phyloP scores from a whole-genome alignment of 805 yeast genomes.

The Candida vaughaniae region DNA sequence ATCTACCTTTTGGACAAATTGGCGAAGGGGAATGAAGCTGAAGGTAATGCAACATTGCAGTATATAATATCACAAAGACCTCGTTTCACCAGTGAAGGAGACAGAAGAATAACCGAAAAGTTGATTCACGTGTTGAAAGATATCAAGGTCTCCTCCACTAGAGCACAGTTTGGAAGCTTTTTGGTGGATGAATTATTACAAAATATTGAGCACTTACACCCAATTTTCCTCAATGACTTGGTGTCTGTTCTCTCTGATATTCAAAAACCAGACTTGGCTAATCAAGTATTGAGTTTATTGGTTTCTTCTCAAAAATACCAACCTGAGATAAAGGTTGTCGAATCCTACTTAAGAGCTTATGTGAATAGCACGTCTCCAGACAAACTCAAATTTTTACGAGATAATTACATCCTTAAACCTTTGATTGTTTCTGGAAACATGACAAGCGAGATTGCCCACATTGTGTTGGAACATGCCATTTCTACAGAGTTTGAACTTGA shows the following conservation, averaged over 20 bases:
- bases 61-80: neutral
- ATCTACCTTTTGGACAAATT: conserved; percentile 8
- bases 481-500: conserved; percentile 10
- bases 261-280: conserved; percentile 1
- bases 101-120: neutral
- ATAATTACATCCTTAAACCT: conserved; percentile 9
- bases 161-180: neutral
- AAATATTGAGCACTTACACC: conserved; percentile 3
- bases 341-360: conserved; percentile 4
- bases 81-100: neutral
- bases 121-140: neutral
- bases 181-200: neutral
- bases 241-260: neutral
- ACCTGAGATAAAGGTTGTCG: conserved; percentile 8
- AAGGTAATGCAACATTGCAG: neutral
- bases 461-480: conserved; percentile 3
- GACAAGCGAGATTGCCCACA: neutral
- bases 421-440: conserved; percentile 5
- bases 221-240: conserved; percentile 2
- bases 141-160: too few species aligned
- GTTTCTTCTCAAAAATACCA: neutral
- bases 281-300: conserved; percentile 1
- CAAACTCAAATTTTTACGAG: conserved; percentile 10
- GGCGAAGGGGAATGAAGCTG: neutral
- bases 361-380: neutral